Base-by-base conservation (phyloP, 129 eudicot species). In the Solidago caesia region DNA sequence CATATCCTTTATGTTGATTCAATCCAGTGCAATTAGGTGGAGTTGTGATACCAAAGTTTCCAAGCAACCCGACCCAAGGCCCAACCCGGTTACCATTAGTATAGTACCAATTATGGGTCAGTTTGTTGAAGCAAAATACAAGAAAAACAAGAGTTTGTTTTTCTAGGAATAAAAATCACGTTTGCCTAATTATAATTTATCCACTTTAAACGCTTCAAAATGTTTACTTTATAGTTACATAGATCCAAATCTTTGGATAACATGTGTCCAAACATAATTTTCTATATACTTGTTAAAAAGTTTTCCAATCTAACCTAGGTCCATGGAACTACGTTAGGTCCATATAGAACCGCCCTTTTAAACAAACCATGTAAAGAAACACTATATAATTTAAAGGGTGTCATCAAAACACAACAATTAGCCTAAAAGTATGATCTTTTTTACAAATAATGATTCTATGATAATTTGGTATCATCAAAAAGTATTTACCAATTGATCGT, bases 1-100 rank as follows among this genome's bases (percentile, higher is more conserved):
- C 65, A 45, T 62, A 91, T 26, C 92, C 96, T 39, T 72, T 71
- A 46, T 86, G 92, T 11, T 82, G 78, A 63, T 75, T 62, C 2
- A 91, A 53, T 44, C 89, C 96, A 2, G 67, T 48, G 68, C 97
- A 91, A 66, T 80, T 79, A 4, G 73, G 68, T 53, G 88, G 84
- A 9, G 69, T 73, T 15, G 15, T 57, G 74, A 79, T 73, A 57
- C 64, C 8, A 42, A 71, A 44, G 58, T 25, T 78, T 14, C 72
- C 25, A 16, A 25, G 61, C 61, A 56, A 56, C 2, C 61, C 61
- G 61, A 56, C 26, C 1, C 46, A 13, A 41, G 33, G 72, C 63
- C 82, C 82, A 73, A 79, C 69, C 78, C 64, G 79, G 2, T 5
- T 79, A 1, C 4, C 15, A n/a, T 12, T 11, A 3, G 7, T 52